These are phyloP conservation scores for Sporothrix euskadiensis DNA, from an alignment of 2,329 filamentous ascomycete species.

Conservation along the genomic window DNA sequence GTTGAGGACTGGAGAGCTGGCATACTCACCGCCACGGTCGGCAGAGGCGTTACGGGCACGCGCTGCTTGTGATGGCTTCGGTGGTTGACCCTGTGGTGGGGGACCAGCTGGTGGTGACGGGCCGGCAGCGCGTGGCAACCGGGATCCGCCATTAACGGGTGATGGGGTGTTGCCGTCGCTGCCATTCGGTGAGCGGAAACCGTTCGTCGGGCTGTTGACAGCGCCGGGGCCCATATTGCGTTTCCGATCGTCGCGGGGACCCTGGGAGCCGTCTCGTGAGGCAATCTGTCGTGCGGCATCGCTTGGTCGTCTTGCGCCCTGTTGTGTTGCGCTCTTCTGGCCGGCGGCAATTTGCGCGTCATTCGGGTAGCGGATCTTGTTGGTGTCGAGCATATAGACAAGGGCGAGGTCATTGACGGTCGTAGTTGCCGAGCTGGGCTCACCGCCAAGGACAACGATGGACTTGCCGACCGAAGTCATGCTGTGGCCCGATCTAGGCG, in stretches of 20 bases:
- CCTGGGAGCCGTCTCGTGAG: slow-evolving; percentile 55
- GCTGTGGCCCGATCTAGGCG: slow-evolving; percentile 89
- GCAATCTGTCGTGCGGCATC: slow-evolving; percentile 43
- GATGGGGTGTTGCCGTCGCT: slow-evolving; percentile 43
- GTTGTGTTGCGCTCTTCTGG: slow-evolving; percentile 31
- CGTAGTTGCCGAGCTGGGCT: slow-evolving; percentile 83
- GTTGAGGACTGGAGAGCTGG: slow-evolving; percentile 41
- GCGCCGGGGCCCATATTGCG: slow-evolving; percentile 45
- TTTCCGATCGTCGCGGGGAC: slow-evolving; percentile 53
- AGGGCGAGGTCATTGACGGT: slow-evolving; percentile 82
- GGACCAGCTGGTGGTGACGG: slow-evolving; percentile 49
- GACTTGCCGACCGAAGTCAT: slow-evolving; percentile 96
- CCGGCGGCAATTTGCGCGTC: slow-evolving; percentile 55
- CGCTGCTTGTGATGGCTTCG: slow-evolving; percentile 48
- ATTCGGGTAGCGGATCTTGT: slow-evolving; percentile 93
- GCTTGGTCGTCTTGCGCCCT: slow-evolving; percentile 39
- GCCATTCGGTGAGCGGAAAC: slow-evolving; percentile 44
- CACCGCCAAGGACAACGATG: slow-evolving; percentile 87
- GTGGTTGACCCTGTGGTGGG: slow-evolving; percentile 57
- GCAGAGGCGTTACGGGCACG: slow-evolving; percentile 53
- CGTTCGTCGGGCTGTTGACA: slow-evolving; percentile 46
- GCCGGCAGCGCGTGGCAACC: slow-evolving; percentile 44
- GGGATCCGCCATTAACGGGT: slow-evolving; percentile 38
- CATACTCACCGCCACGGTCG: slow-evolving; percentile 45
- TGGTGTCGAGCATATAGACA: slow-evolving; percentile 89